phyloP scores from a whole-genome alignment of 2,329 filamentous ascomycete species.

The Davidsoniella virescens region DNA sequence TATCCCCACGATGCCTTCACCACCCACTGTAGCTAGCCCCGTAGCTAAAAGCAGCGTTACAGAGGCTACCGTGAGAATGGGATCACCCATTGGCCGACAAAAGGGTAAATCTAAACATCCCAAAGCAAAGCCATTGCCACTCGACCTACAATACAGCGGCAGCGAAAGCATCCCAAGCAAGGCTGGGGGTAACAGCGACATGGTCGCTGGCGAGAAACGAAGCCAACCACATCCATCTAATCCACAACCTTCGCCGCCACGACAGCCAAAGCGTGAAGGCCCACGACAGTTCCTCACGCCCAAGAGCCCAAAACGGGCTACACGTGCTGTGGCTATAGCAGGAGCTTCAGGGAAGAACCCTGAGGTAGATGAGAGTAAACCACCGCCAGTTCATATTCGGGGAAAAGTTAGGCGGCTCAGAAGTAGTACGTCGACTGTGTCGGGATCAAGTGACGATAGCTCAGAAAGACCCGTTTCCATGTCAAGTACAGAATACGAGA shows the following conservation, averaged over 20 bases:
- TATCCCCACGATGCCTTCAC: too few relatives aligned
- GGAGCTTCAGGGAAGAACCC: not conserved
- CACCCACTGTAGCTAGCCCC: too few relatives aligned
- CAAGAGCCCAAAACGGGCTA: not conserved
- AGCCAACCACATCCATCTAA: not conserved
- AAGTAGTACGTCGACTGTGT: not conserved
- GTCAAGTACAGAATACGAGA: conserved; percentile 7
- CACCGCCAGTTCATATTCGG: conserved; percentile 3
- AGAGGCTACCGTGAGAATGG: too few relatives aligned
- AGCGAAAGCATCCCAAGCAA: not conserved
- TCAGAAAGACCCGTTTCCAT: conserved; percentile 1
- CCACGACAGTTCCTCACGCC: conserved; percentile 5
- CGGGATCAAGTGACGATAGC: conserved; percentile 1
- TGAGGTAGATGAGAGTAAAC: not conserved
- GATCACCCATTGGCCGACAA: too few relatives aligned
- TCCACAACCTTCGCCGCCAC: not conserved
- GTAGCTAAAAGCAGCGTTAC: too few relatives aligned
- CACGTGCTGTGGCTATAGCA: not conserved
- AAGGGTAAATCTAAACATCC: too few relatives aligned
- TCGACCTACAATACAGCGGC: not conserved
- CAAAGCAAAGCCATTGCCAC: too few relatives aligned
- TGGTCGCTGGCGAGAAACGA: not conserved
- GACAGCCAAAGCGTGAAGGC: not conserved
- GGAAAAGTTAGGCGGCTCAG: conserved; percentile 2
- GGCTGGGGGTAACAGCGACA: not conserved